phyloP scores from a whole-genome alignment of 768 basidiomycete species.

The Trametes cinnabarina region DNA sequence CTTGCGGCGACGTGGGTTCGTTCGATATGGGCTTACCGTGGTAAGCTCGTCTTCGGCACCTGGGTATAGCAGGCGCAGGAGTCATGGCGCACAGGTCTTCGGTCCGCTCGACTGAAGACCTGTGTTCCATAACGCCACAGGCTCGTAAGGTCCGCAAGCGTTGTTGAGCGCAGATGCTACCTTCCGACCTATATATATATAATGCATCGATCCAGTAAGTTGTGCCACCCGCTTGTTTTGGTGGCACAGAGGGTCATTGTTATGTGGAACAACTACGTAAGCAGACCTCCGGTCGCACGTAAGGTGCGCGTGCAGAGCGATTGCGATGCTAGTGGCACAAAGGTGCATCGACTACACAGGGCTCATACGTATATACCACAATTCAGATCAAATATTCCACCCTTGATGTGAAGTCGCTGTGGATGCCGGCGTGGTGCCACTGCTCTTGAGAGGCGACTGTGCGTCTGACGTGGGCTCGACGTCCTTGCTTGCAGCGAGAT shows the following conservation, averaged over 20 bases:
- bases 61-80: too few species aligned
- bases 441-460: background rate
- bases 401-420: background rate
- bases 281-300: too few species aligned
- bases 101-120: slow-evolving; percentile 1
- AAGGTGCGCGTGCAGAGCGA: too few species aligned
- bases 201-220: too few species aligned
- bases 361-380: background rate
- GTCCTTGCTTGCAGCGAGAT: slow-evolving; percentile 22
- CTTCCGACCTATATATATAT: too few species aligned
- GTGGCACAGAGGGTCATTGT: too few species aligned
- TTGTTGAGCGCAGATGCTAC: background rate
- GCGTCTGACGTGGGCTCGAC: background rate
- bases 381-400: slow-evolving; percentile 5
- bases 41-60: too few species aligned
- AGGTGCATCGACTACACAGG: background rate
- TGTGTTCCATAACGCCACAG: background rate
- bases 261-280: too few species aligned
- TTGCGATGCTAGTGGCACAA: too few species aligned
- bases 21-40: too few species aligned
- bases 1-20: too few species aligned
- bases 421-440: background rate
- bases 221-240: background rate
- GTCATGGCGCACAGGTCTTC: slow-evolving; percentile 9
- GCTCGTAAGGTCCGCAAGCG: background rate